Evolutionary conservation across 2,329 filamentous ascomycete genomes (phyloP).

Genomic region (Elsinoe perseae): DNA sequence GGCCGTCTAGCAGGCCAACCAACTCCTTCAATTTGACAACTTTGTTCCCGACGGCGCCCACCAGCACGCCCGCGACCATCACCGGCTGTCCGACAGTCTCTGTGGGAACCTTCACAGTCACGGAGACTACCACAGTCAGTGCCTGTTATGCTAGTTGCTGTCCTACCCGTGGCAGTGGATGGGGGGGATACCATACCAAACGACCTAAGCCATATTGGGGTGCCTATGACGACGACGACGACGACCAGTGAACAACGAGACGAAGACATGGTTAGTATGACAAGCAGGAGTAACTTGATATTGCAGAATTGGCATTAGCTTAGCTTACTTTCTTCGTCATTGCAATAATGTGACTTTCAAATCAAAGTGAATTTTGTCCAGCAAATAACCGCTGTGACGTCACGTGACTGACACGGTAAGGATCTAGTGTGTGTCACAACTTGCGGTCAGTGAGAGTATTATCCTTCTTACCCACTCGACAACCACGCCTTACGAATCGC

Average conservation of each 20-base stretch:
- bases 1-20: slow-evolving; percentile 7
- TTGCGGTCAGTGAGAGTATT: not conserved
- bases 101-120: slow-evolving; percentile 8
- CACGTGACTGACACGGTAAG: slow-evolving; percentile 7
- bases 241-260: not conserved
- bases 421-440: slow-evolving; percentile 12
- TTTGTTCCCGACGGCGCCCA: not conserved
- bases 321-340: not conserved
- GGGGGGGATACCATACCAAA: slow-evolving; percentile 6
- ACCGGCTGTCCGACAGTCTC: slow-evolving; percentile 1
- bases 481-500: not conserved
- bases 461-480: not conserved
- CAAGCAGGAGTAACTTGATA: not conserved
- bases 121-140: slow-evolving; percentile 2
- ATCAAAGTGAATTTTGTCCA: slow-evolving; percentile 9
- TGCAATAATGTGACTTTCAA: not conserved
- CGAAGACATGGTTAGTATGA: not conserved
- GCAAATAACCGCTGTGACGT: slow-evolving; percentile 2
- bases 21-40: slow-evolving; percentile 3
- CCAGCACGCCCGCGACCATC: slow-evolving; percentile 1
- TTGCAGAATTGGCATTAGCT: not conserved
- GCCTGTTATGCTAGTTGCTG: slow-evolving; percentile 7
- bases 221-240: slow-evolving; percentile 7
- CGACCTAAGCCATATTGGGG: slow-evolving; percentile 6
- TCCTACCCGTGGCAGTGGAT: not conserved